Conservation (phyloP, 2,329 filamentous ascomycete species). For the Clonostachys chloroleuca region DNA sequence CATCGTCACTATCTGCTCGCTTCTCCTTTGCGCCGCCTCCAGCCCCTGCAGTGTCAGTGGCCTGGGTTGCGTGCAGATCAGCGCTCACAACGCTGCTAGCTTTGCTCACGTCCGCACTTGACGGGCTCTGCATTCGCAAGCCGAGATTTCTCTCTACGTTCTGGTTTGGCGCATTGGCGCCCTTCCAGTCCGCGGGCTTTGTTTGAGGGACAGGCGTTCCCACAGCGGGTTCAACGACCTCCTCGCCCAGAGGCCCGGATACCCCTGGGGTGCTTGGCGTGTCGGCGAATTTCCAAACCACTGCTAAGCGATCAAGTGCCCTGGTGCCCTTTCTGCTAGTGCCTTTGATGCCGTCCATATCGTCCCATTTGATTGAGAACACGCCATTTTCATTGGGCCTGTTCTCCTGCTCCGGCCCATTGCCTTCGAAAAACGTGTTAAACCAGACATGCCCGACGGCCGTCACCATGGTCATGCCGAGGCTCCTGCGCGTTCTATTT, state of each 20-base stretch:
- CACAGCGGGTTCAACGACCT: slow-evolving; percentile 56
- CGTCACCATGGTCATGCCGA: slow-evolving; percentile 86
- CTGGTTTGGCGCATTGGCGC: slow-evolving; percentile 37
- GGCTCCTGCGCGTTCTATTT: slow-evolving; percentile 70
- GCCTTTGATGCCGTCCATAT: slow-evolving; percentile 93
- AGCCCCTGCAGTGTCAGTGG: not conserved
- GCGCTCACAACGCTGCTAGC: slow-evolving; percentile 62
- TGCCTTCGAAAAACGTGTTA: slow-evolving; percentile 88
- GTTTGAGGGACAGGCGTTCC: slow-evolving; percentile 69
- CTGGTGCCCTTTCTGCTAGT: slow-evolving; percentile 76
- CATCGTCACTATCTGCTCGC: slow-evolving; percentile 3
- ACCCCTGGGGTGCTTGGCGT: not conserved
- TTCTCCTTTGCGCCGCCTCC: slow-evolving; percentile 4
- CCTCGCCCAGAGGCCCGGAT: slow-evolving; percentile 17
- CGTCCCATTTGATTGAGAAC: slow-evolving; percentile 55
- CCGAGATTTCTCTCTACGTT: slow-evolving; percentile 62
- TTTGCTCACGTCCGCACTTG: slow-evolving; percentile 63
- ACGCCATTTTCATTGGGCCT: slow-evolving; percentile 62
- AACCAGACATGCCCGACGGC: slow-evolving; percentile 96
- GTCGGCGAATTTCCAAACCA: slow-evolving; percentile 68
- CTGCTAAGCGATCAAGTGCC: slow-evolving; percentile 76
- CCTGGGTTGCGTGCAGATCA: slow-evolving; percentile 3
- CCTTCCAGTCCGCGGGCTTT: slow-evolving; percentile 71
- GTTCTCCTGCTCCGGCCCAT: slow-evolving; percentile 64
- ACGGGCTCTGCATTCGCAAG: slow-evolving; percentile 58